Evolutionary conservation across 2,329 filamentous ascomycete species (phyloP).

Genomic region (Leptographium galeiforme): DNA sequence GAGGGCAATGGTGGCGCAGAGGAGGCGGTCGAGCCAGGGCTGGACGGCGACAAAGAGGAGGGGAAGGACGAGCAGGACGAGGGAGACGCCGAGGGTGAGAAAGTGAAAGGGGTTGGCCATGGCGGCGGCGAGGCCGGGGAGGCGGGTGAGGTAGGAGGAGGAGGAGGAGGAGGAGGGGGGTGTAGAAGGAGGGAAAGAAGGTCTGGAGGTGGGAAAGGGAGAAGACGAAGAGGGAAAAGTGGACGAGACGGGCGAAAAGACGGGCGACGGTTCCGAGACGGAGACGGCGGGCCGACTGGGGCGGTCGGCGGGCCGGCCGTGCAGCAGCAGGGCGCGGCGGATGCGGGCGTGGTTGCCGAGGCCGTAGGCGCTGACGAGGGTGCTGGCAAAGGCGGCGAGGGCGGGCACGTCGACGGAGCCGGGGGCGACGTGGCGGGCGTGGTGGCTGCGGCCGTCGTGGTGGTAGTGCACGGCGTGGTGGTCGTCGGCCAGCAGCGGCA

Average conservation of each 20-base stretch:
- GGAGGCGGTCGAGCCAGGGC: conserved; percentile 66
- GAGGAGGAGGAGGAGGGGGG: not conserved
- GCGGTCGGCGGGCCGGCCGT: conserved; percentile 1
- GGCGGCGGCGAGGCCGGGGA: conserved; percentile 53
- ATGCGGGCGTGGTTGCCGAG: conserved; percentile 87
- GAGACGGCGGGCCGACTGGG: not conserved
- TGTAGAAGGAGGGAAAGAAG: not conserved
- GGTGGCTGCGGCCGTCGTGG: conserved; percentile 17
- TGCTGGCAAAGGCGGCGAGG: conserved; percentile 68
- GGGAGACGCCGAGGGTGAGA: conserved; percentile 76
- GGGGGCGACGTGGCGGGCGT: conserved; percentile 46
- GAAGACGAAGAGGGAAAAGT: conserved; percentile 48
- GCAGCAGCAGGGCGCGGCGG: conserved; percentile 59
- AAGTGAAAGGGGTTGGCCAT: conserved; percentile 92
- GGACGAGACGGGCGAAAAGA: conserved; percentile 22
- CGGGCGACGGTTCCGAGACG: conserved; percentile 36
- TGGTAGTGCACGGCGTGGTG: conserved; percentile 16
- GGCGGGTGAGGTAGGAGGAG: not conserved
- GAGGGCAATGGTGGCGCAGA: conserved; percentile 70
- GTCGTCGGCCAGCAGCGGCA: conserved; percentile 34
- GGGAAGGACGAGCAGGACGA: conserved; percentile 59
- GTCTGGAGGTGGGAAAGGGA: not conserved
- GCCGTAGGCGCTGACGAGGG: conserved; percentile 72
- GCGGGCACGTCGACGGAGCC: conserved; percentile 74
- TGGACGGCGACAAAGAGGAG: conserved; percentile 74